Conservation (phyloP, 352 stramenopile species). For the Phytopythium sindhum region DNA sequence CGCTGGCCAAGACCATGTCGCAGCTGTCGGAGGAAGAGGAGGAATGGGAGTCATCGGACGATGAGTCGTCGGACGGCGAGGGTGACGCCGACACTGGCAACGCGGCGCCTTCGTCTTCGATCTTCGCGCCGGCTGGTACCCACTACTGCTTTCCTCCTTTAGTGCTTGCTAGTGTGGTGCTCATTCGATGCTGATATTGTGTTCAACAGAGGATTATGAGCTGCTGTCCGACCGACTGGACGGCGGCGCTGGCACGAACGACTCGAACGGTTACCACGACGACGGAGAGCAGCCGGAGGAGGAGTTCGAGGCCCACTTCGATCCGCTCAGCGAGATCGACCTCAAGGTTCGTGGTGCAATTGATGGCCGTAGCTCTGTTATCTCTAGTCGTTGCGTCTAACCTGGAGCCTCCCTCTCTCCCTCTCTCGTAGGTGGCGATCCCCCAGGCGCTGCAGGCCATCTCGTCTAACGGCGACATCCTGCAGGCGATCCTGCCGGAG, state of each 20-base stretch:
- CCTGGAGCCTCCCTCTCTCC: neutral
- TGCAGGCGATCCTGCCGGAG: constrained; percentile 65
- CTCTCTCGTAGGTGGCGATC: constrained; percentile 40
- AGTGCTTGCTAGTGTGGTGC: neutral
- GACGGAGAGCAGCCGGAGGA: constrained; percentile 60
- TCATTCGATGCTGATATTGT: constrained; percentile 3
- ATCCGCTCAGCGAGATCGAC: constrained; percentile 74
- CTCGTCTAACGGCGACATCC: constrained; percentile 39
- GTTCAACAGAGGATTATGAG: constrained; percentile 53
- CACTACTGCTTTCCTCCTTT: neutral
- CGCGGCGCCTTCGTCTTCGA: constrained; percentile 28
- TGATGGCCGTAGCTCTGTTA: neutral
- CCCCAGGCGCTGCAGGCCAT: constrained; percentile 53
- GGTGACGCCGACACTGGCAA: constrained; percentile 16
- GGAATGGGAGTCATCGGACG: constrained; percentile 70
- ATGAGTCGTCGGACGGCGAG: constrained; percentile 67
- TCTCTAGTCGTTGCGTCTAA: constrained; percentile 3
- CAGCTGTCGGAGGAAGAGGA: constrained; percentile 76
- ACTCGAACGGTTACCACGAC: constrained; percentile 21
- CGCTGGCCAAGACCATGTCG: constrained; percentile 66
- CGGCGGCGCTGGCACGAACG: constrained; percentile 23
- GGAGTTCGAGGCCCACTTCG: constrained; percentile 79
- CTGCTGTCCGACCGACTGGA: constrained; percentile 63
- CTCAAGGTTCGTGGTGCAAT: constrained; percentile 46
- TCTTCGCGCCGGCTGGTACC: constrained; percentile 74